These are phyloP conservation scores for Gelatoporia subvermispora DNA, from an alignment of 768 basidiomycete species.

Conservation along the genomic window DNA sequence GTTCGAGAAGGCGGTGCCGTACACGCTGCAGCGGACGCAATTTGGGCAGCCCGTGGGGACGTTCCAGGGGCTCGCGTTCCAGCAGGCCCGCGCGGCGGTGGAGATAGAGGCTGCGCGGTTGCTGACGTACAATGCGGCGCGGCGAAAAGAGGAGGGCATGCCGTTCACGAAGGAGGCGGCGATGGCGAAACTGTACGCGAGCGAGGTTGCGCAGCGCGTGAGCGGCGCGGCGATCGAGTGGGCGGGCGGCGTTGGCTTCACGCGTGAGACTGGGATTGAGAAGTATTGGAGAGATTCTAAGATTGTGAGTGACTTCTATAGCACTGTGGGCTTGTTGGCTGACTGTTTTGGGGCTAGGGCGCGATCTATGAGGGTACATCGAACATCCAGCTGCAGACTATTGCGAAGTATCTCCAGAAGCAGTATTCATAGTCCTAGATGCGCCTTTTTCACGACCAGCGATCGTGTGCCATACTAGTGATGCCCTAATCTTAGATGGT, in stretches of 20 bases:
- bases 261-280: slow-evolving; percentile 91
- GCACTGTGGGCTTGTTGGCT: not conserved
- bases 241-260: slow-evolving; percentile 92
- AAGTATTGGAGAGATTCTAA: slow-evolving; percentile 97
- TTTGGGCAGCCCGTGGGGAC: slow-evolving; percentile 92
- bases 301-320: slow-evolving; percentile 61
- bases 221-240: slow-evolving; percentile 92
- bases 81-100: slow-evolving; percentile 85
- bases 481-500: too few relatives aligned
- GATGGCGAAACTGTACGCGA: slow-evolving; percentile 95
- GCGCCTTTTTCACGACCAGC: too few relatives aligned
- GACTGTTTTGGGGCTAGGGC: slow-evolving; percentile 42
- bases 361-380: slow-evolving; percentile 93
- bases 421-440: slow-evolving; percentile 69
- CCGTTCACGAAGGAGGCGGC: slow-evolving; percentile 91
- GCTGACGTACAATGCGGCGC: slow-evolving; percentile 93
- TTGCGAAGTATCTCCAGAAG: slow-evolving; percentile 88
- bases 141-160: slow-evolving; percentile 87
- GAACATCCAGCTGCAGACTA: slow-evolving; percentile 97
- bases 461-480: too few relatives aligned
- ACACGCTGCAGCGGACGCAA: slow-evolving; percentile 90
- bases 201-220: slow-evolving; percentile 84
- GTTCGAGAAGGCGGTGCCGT: slow-evolving; percentile 92
- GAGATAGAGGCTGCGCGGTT: slow-evolving; percentile 89
- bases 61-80: slow-evolving; percentile 95